These are phyloP conservation scores for Penicillium sp. DNA, from an alignment of 2,329 filamentous ascomycete species.

Conservation along the genomic window DNA sequence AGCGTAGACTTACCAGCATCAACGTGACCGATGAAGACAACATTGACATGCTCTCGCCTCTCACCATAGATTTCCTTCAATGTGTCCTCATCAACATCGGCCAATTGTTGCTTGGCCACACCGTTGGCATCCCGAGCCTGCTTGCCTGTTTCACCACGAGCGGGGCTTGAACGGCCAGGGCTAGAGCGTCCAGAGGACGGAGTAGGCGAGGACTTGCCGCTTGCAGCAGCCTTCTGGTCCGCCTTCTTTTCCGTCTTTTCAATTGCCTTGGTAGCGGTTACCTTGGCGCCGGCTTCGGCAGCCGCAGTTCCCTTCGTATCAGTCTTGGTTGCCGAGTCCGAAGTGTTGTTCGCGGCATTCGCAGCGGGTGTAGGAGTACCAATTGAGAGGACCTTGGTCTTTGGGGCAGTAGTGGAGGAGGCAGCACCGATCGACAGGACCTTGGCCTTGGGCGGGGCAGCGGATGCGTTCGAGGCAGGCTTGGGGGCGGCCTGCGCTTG, in stretches of 20 bases:
- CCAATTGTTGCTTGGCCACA: slow-evolving; percentile 76
- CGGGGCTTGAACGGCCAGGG: slow-evolving; percentile 72
- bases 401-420: slow-evolving; percentile 46
- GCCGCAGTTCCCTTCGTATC: slow-evolving; percentile 49
- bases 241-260: slow-evolving; percentile 79
- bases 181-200: slow-evolving; percentile 82
- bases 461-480: slow-evolving; percentile 41
- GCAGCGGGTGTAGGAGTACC: slow-evolving; percentile 49
- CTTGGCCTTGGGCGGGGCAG: slow-evolving; percentile 55
- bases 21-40: slow-evolving; percentile 97
- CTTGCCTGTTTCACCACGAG: slow-evolving; percentile 55
- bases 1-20: slow-evolving; percentile 97
- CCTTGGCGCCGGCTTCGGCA: slow-evolving; percentile 71
- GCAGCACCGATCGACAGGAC: slow-evolving; percentile 60
- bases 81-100: slow-evolving; percentile 77
- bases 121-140: slow-evolving; percentile 71
- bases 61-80: slow-evolving; percentile 94
- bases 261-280: slow-evolving; percentile 82
- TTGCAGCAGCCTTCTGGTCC: slow-evolving; percentile 47
- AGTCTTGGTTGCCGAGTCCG: slow-evolving; percentile 51
- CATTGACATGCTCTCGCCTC: slow-evolving; percentile 73
- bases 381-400: slow-evolving; percentile 76
- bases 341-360: slow-evolving; percentile 32
- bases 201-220: slow-evolving; percentile 74
- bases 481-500: slow-evolving; percentile 50